Base-by-base conservation (phyloP, 768 basidiomycete species). In the Leccinum incarnatum region DNA sequence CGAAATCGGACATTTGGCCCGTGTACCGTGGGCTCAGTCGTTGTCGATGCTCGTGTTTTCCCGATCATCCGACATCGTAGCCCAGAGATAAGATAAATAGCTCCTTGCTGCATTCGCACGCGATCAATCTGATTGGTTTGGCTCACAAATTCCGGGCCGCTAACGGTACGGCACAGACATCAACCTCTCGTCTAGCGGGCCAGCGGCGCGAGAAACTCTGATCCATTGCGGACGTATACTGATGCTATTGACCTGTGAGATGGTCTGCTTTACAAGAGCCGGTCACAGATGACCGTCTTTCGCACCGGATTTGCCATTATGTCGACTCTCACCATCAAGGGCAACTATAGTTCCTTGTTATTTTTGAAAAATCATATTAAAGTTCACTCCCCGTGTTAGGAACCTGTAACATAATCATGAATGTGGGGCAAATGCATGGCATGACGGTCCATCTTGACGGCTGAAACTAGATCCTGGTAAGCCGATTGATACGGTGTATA, bases 51-150 rank as follows among this genome's bases (percentile, higher is more conserved):
- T 59, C 29, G 37, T 19, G 19, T 23, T 49, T 36, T 49, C 58
- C 2, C 29, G 7, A 29, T 60, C 37, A 60, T 59, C 10, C 42
- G 42, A 36, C 54, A 42, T 57, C 34, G 5, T 51, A 48, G 36
- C 30, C 37, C 27, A 29, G 34, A 15, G 34, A 25, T 6, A 42
- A 42, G 15, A 40, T 40, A 9, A 40, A 19, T 29, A 14, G 25
- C 27, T 57, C 12, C 30, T 3, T 6, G 9, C 12, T 51, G 29
- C 15, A 10, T 17, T 27, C 17, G 15, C 25, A 27, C 17, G 48
- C 19, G 45, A 30, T 10, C 32, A 17, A 17, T 2, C 15, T 48
- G 42, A 30, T 46, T 46, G 11, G 21, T 46, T 21, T 21, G 21
- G 45, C 11, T 21, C 12, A 21, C 42, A 11, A 15, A 8, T 9